These are phyloP conservation scores for Chlamydomonas incerta DNA, from an alignment of 139 green algal genomes.

Conservation along the genomic window DNA sequence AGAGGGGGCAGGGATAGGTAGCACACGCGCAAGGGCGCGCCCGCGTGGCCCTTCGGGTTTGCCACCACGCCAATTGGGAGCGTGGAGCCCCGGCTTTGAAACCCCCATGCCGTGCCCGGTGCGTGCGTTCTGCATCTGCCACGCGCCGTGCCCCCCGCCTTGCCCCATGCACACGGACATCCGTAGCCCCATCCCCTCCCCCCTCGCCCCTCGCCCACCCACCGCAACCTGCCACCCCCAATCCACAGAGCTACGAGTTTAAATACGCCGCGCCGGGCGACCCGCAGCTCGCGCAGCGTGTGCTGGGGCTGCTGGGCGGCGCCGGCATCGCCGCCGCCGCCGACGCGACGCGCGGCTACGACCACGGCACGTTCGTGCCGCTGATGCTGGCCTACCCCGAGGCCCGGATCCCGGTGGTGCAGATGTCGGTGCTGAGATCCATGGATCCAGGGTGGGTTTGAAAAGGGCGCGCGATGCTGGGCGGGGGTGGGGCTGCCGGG, in stretches of 20 bases:
- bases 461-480: no score
- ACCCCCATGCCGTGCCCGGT: no score
- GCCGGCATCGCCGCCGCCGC: slow-evolving; percentile 55
- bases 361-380: slow-evolving; percentile 87
- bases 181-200: not conserved
- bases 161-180: no score
- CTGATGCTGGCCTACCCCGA: slow-evolving; percentile 77
- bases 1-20: no score
- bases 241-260: slow-evolving; percentile 65
- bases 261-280: slow-evolving; percentile 69
- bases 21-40: no score
- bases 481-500: no score
- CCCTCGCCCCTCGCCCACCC: not conserved
- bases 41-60: no score
- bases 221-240: not conserved
- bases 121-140: no score
- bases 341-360: slow-evolving; percentile 68
- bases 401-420: slow-evolving; percentile 43
- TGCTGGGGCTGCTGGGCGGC: slow-evolving; percentile 58
- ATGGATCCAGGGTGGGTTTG: slow-evolving; percentile 15
- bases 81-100: no score
- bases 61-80: no score
- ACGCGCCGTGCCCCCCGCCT: no score
- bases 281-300: slow-evolving; percentile 61
- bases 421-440: slow-evolving; percentile 14